Percentiles rank a stretch among this genome's conserved stretches.
phyloP scores from a whole-genome alignment of 2,329 filamentous ascomycete species.

The Cercospora sp. region DNA sequence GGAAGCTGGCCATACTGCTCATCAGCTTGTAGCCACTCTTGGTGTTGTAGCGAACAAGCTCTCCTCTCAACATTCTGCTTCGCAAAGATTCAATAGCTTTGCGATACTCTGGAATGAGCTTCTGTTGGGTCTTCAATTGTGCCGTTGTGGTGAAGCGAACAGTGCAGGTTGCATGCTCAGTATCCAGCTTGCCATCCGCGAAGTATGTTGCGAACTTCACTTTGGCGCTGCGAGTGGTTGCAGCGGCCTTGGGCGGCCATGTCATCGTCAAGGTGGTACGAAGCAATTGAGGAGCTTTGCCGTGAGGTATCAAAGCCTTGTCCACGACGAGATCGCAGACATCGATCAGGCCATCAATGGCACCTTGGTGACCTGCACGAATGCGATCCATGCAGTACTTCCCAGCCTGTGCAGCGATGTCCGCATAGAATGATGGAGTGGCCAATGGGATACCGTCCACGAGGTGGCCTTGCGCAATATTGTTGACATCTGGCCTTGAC shows the following conservation, averaged over 20 bases:
- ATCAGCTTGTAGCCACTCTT: conserved; percentile 17
- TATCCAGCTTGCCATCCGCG: conserved; percentile 1
- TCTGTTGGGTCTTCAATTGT: not conserved
- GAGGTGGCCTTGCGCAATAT: not conserved
- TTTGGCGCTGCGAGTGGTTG: not conserved
- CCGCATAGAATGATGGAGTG: not conserved
- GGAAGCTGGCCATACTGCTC: conserved; percentile 12
- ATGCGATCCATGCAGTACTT: conserved; percentile 1
- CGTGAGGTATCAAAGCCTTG: not conserved
- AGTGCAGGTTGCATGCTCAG: conserved; percentile 14
- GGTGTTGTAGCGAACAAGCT: conserved; percentile 5
- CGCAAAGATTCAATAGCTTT: not conserved
- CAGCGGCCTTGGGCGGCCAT: not conserved
- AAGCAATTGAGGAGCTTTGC: not conserved
- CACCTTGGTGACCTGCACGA: not conserved
- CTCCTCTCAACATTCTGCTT: not conserved
- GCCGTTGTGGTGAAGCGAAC: conserved; percentile 7
- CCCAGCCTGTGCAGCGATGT: not conserved
- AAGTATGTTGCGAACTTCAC: not conserved
- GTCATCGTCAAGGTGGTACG: not conserved
- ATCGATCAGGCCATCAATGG: conserved; percentile 8
- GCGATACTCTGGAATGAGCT: not conserved
- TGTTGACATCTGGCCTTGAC: not conserved
- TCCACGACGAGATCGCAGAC: conserved; percentile 13
- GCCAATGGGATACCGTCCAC: not conserved